Percentiles rank a stretch among this genome's conserved stretches.
These are phyloP conservation scores for Scleromitrula shiraiana DNA, from an alignment of 2,329 filamentous ascomycete species.

Conservation along the genomic window DNA sequence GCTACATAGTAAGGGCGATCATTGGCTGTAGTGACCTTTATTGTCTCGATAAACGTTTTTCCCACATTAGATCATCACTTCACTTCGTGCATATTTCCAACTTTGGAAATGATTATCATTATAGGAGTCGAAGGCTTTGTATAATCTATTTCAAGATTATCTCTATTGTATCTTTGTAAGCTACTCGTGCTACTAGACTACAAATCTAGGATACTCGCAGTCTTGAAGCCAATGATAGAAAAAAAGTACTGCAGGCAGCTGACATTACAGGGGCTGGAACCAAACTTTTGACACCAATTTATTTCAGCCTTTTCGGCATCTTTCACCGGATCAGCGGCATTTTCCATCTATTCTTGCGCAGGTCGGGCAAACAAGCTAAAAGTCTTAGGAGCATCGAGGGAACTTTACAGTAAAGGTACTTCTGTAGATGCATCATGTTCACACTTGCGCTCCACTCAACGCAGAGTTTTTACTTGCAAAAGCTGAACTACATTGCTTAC, in stretches of 20 bases:
- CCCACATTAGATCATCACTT: background rate
- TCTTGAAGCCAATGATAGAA: background rate
- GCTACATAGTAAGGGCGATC: conserved; percentile 1
- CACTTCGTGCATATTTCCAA: background rate
- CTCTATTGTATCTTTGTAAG: background rate
- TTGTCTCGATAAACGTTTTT: background rate
- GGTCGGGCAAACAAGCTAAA: background rate
- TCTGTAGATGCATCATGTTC: background rate
- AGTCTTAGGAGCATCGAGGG: background rate
- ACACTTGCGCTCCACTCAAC: conserved; percentile 1
- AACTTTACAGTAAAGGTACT: too few relatives aligned
- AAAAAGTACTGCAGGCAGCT: too few relatives aligned
- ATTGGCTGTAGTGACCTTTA: conserved; percentile 5
- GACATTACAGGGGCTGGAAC: background rate
- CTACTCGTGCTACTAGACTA: background rate
- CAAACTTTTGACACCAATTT: background rate
- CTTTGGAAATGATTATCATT: background rate
- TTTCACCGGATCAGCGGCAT: conserved; percentile 6
- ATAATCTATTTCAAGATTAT: conserved; percentile 4
- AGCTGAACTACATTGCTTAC: background rate
- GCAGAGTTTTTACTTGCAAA: background rate
- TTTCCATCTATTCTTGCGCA: background rate
- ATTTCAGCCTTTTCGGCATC: background rate
- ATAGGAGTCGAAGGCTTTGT: background rate
- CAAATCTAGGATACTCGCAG: background rate